Conservation (phyloP, 306 rosid genomes). For the Begonia masoniana region DNA sequence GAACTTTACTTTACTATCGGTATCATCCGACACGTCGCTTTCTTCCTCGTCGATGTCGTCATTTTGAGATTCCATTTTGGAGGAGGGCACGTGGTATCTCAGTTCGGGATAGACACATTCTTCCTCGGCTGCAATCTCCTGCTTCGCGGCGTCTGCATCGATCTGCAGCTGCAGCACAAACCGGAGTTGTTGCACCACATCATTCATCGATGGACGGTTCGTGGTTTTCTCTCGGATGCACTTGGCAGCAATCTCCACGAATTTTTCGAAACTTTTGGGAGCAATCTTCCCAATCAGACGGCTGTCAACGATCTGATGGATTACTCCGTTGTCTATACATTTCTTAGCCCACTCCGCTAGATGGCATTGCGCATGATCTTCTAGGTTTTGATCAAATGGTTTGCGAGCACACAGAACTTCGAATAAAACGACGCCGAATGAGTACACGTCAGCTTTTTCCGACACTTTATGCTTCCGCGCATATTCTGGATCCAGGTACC, state of each 20-base stretch:
- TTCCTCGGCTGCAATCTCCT: not conserved
- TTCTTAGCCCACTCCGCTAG: no score
- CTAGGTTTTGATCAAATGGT: not conserved
- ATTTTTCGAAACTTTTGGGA: no score
- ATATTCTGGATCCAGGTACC: constrained; percentile 22
- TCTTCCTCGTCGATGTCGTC: not conserved
- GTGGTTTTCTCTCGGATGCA: no score
- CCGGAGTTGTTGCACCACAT: not conserved
- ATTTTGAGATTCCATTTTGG: not conserved
- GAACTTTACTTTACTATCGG: not conserved
- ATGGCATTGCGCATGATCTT: no score
- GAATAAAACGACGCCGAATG: constrained; percentile 14
- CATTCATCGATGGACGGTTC: not conserved
- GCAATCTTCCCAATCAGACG: no score
- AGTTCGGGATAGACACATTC: not conserved
- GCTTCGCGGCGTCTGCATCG: not conserved
- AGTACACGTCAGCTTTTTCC: constrained; percentile 13
- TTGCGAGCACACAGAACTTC: constrained; percentile 12
- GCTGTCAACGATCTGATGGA: no score
- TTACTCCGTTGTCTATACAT: no score
- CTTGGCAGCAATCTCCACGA: no score
- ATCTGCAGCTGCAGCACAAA: constrained; percentile 1
- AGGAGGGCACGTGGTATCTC: not conserved
- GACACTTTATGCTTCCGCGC: constrained; percentile 1
- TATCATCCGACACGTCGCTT: not conserved